Evolutionary conservation across 2,329 filamentous ascomycete genomes (phyloP).

Genomic region (Metarhizium sp.): DNA sequence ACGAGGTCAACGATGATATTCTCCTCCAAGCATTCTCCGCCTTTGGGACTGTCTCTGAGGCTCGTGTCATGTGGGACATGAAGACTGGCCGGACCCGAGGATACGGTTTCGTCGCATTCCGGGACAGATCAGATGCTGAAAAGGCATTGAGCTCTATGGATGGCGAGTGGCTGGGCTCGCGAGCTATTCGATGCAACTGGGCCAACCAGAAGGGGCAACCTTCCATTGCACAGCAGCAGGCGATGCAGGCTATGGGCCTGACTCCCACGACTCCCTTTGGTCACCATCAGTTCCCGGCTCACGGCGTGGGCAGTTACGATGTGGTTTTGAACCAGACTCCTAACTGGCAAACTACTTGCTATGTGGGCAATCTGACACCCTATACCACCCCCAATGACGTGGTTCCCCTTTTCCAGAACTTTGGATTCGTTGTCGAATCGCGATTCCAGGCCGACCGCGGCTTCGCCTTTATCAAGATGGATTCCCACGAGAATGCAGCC

Average conservation of each 20-base stretch:
- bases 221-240: slow-evolving; percentile 94
- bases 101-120: slow-evolving; percentile 96
- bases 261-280: slow-evolving; percentile 94
- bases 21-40: slow-evolving; percentile 89
- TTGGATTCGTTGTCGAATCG: slow-evolving; percentile 93
- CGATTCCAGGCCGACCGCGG: slow-evolving; percentile 96
- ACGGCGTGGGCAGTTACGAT: slow-evolving; percentile 94
- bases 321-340: slow-evolving; percentile 94
- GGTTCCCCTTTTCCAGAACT: slow-evolving; percentile 97
- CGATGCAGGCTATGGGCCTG: slow-evolving; percentile 96
- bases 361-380: slow-evolving; percentile 93
- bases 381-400: slow-evolving; percentile 96
- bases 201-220: slow-evolving; percentile 99
- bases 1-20: slow-evolving; percentile 97
- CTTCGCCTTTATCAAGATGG: slow-evolving; percentile 99
- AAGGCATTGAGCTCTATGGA: slow-evolving; percentile 97
- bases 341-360: slow-evolving; percentile 96
- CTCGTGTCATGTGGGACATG: slow-evolving; percentile 99
- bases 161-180: slow-evolving; percentile 95
- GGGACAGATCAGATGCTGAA: slow-evolving; percentile 86
- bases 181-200: slow-evolving; percentile 99
- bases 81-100: slow-evolving; percentile 96
- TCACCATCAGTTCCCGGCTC: slow-evolving; percentile 95
- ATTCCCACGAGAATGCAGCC: slow-evolving; percentile 92
- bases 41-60: slow-evolving; percentile 92